Evolutionary conservation across 2,329 filamentous ascomycete species (phyloP).

Genomic region (Septoria linicola): DNA sequence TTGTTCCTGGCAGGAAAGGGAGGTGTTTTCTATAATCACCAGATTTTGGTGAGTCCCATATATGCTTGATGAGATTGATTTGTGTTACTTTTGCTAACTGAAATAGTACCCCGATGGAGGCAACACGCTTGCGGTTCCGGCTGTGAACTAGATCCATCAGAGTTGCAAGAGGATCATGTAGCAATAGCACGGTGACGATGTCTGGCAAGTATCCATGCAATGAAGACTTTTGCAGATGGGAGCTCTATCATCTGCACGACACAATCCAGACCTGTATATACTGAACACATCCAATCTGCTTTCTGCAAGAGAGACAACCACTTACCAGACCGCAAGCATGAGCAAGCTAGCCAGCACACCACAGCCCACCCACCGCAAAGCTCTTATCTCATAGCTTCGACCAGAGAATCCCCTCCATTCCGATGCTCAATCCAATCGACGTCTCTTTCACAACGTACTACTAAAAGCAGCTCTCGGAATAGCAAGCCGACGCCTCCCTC

Average conservation of each 20-base stretch:
- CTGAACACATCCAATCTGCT: no score
- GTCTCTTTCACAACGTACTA: no score
- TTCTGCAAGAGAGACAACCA: no score
- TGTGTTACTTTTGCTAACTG: constrained; percentile 3
- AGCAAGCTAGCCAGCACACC: no score
- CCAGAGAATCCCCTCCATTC: no score
- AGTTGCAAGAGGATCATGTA: neutral
- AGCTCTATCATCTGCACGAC: no score
- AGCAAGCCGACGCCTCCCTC: neutral
- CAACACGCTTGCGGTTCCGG: constrained; percentile 20
- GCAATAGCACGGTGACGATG: neutral
- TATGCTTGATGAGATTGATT: constrained; percentile 53
- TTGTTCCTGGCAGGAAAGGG: constrained; percentile 53
- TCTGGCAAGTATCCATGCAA: neutral
- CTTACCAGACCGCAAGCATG: no score
- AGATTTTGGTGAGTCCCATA: constrained; percentile 41
- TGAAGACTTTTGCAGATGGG: no score
- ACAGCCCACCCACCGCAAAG: no score
- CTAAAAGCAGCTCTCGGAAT: neutral
- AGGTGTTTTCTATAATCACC: constrained; percentile 55
- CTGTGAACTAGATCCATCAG: constrained; percentile 5
- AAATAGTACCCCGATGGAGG: constrained; percentile 12
- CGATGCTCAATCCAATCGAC: no score
- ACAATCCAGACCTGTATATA: no score
- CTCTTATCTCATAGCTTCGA: no score